A percentile compares a stretch with the other conserved stretches of the same genome.
These are phyloP conservation scores for Alternaria gansuensis DNA, from an alignment of 2,329 filamentous ascomycete genomes.

Conservation along the genomic window DNA sequence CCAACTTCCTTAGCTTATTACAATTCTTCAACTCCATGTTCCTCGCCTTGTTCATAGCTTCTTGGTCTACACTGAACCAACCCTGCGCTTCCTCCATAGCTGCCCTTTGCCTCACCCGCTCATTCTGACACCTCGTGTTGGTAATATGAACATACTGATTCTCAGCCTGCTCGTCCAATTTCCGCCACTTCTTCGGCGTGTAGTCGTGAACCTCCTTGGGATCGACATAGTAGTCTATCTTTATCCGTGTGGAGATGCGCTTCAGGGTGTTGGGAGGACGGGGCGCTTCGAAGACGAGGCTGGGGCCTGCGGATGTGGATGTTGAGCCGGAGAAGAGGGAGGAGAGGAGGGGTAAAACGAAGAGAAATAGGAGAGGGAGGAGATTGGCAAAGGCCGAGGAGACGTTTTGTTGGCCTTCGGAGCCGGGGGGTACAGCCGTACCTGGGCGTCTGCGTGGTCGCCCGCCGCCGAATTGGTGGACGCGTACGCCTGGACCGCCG, in stretches of 20 bases:
- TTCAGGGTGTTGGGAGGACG: conserved; percentile 75
- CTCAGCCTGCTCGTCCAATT: conserved; percentile 82
- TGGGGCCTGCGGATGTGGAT: conserved; percentile 66
- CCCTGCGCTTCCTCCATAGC: conserved; percentile 81
- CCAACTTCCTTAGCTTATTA: conserved; percentile 62
- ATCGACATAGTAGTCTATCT: conserved; percentile 86
- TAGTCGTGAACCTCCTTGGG: conserved; percentile 78
- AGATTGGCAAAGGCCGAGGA: conserved; percentile 71
- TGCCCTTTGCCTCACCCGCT: conserved; percentile 71
- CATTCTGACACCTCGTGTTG: conserved; percentile 75
- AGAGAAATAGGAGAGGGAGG: conserved; percentile 87
- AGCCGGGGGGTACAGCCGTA: conserved; percentile 63
- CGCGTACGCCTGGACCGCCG: conserved; percentile 87
- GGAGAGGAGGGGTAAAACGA: conserved; percentile 78
- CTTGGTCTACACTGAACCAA: conserved; percentile 84
- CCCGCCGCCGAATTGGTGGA: conserved; percentile 92
- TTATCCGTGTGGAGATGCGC: conserved; percentile 74
- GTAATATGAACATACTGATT: conserved; percentile 73
- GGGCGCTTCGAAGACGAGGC: conserved; percentile 78
- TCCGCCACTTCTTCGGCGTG: conserved; percentile 71
- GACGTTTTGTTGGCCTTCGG: conserved; percentile 62
- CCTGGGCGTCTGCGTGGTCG: conserved; percentile 76
- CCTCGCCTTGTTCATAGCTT: conserved; percentile 77
- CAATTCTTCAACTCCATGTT: conserved; percentile 69
- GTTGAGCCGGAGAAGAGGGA: conserved; percentile 70